phyloP scores from a whole-genome alignment of 306 rosid species.

The Medicago arabica region DNA sequence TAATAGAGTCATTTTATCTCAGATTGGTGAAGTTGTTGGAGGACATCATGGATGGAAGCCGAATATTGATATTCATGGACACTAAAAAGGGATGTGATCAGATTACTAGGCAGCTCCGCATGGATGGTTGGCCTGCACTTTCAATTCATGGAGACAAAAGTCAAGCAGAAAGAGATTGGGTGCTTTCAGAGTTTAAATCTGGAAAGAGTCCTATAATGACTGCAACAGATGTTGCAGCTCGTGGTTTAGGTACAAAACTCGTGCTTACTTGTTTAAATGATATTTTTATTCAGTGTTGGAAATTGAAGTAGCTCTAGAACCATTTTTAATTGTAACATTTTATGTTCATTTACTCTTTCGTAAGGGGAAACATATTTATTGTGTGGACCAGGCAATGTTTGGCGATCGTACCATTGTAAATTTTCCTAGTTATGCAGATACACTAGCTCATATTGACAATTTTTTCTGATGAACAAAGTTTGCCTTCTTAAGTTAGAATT shows the following conservation, averaged over 20 bases:
- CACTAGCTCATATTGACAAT: conserved; percentile 8
- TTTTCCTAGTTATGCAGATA: not conserved
- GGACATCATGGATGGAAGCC: conserved; percentile 98
- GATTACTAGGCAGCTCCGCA: conserved; percentile 90
- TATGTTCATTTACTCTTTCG: not conserved
- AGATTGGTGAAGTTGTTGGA: conserved; percentile 96
- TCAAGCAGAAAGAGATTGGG: conserved; percentile 99
- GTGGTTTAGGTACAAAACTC: conserved; percentile 79
- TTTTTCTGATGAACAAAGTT: conserved; percentile 12
- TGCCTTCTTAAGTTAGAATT: conserved; percentile 1
- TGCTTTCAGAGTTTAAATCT: conserved; percentile 90
- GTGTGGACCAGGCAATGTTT: conserved; percentile 10
- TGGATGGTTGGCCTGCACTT: conserved; percentile 99
- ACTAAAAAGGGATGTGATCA: conserved; percentile 99
- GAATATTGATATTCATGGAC: conserved; percentile 96
- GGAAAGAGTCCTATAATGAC: conserved; percentile 99
- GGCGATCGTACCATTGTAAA: not conserved
- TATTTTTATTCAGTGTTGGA: conserved; percentile 31
- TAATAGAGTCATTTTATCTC: conserved; percentile 45
- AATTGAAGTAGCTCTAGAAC: conserved; percentile 18
- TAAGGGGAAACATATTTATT: conserved; percentile 4
- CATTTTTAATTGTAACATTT: conserved; percentile 1
- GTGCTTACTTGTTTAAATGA: conserved; percentile 34
- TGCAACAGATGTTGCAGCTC: conserved; percentile 98
- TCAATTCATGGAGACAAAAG: conserved; percentile 98